Evolutionary conservation across 2,329 filamentous ascomycete genomes (phyloP), one percentile per base, ranked within the genome.

Genomic region (Penicillium crustosum): DNA sequence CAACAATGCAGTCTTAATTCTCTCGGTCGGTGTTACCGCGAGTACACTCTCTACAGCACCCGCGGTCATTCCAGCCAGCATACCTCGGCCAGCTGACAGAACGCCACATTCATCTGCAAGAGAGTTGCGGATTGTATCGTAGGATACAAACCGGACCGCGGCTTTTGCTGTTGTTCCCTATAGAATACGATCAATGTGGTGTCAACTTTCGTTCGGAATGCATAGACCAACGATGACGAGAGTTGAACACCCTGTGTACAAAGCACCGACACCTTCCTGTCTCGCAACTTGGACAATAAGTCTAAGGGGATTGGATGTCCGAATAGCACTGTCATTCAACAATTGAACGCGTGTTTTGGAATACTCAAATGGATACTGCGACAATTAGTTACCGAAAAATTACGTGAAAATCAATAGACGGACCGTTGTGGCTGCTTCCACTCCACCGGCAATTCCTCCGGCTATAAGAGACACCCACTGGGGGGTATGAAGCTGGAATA

Each of bases 211-310:
- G 3, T 23, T 35, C 1, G 13, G 1, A 4, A 49, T 25, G 27
- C 36, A 33, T 12, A 25, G 12, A 61, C 63, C 17, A 15, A 64
- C 63, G 21, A 86, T 71, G 25, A 87, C 80, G 13, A 88, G 76
- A 0, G 83, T 83, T 9, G 80, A 81, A 68, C 82, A 89, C 29
- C 86, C 86, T 58, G 85, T 87, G 68, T 88, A 89, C 3, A 88
- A 69, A 2, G 85, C 83, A 15, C 78, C 70, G 0, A 84, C 54
- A 0, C 86, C 85, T 72, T 89, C 85, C 17, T 79, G 74, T 21
- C 75, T 75, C 49, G 83, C 81, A 8, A 87, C 82, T 27, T 82
- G 75, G 5, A 72, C 56, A 33, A 89, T 82, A 6, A 88, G 79
- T 13, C 53, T 42, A 1, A 66, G 7, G 3, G 64, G 64, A 48